Evolutionary conservation across 148 eudicot species (phyloP), one percentile per base, ranked within the genome.

Genomic region (Vaccinium macrocarpon): DNA sequence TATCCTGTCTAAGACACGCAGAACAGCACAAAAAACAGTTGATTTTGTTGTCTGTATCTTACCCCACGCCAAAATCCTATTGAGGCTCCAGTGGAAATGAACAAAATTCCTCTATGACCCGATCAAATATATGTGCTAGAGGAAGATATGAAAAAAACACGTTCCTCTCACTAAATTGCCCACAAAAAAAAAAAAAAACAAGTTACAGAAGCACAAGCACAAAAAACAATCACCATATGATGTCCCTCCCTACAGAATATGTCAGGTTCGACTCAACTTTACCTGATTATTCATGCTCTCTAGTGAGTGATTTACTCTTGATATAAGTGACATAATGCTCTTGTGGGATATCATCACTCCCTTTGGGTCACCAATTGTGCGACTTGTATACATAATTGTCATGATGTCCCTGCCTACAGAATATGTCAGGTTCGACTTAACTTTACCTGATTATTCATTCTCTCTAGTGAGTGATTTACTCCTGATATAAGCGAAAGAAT

Each of bases 51-150:
- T 53, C 23, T 13, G 5, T 76, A 27, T 75, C 91, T 91, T 93
- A 95, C 99, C 91, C 95, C 97, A 61, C 92, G 96, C 99, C 99
- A 97, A 81, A 93, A 97, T 83, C 99, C 99, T 84, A 97, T 94
- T 13, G 98, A 93, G 62, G 98, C 98, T 66, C 99, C 99, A 66
- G 81, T 87, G 12, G 89, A 89, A 85, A 97, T 93, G 38, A 97
- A 88, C 50, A n/a, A n/a, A 90, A 84, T 84, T 97, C 99, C 89
- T 97, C 99, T 49, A 95, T 86, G 29, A 93, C 98, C 51, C 99
- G 92, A 81, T 93, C 99, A 81, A 97, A 97, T 87, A 97, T 97
- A 76, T 97, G 99, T 64, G 99, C 99, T 79, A 97, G 85, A 59
- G 99, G 99, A 84, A 97, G 99, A 87, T 92, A 97, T 9, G 99